Evolutionary conservation across 192 early-diverging fungal species (phyloP).

Genomic region (Gamsiella multidivaricata): DNA sequence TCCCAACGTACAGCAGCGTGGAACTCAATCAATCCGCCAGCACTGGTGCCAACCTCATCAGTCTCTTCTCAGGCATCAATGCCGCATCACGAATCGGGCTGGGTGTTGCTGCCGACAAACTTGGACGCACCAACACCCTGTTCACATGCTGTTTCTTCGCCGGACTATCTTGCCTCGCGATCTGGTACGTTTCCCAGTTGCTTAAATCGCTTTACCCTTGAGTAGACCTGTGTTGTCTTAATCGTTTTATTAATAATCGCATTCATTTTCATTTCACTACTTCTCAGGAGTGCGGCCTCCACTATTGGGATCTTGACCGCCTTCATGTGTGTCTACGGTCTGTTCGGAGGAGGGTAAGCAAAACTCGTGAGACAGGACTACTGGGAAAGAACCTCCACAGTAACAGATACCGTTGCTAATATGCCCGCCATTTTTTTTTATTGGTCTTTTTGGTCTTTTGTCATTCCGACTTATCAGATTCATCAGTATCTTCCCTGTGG

Average conservation of each 20-base stretch:
- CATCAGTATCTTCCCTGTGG: conserved; percentile 59
- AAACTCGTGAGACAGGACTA: no score
- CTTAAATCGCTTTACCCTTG: no score
- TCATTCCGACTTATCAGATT: no score
- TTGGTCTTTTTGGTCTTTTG: conserved; percentile 30
- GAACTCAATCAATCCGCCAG: background rate
- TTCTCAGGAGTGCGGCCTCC: conserved; percentile 18
- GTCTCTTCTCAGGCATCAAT: conserved; percentile 55
- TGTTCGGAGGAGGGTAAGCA: conserved; percentile 61
- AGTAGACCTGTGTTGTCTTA: no score
- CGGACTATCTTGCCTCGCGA: conserved; percentile 55
- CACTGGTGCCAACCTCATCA: conserved; percentile 30
- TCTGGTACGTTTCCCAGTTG: conserved; percentile 51
- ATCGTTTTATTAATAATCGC: background rate
- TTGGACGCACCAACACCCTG: conserved; percentile 57
- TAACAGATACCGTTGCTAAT: background rate
- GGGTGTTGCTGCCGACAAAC: conserved; percentile 57
- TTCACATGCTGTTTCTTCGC: conserved; percentile 55
- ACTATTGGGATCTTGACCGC: conserved; percentile 41
- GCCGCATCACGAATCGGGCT: conserved; percentile 55
- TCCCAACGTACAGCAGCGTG: conserved; percentile 27
- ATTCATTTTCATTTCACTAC: background rate
- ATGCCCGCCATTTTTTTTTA: conserved; percentile 15
- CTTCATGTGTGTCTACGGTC: conserved; percentile 59
- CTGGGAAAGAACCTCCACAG: no score